phyloP scores from a whole-genome alignment of 1,139 yeast genomes.

The Kodamaea arcana region DNA sequence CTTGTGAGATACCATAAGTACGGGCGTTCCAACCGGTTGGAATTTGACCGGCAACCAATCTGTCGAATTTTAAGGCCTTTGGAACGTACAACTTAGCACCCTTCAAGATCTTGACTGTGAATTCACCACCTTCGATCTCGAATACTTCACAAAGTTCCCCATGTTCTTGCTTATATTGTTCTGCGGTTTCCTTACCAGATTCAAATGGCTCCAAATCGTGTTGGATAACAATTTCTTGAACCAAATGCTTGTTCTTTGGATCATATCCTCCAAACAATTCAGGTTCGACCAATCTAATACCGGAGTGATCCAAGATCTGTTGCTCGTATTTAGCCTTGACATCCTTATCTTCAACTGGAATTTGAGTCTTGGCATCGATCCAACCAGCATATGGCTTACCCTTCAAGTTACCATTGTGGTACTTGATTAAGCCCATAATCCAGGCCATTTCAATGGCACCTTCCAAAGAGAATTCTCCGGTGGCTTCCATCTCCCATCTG shows the following conservation, averaged over 20 bases:
- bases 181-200: constrained; percentile 91
- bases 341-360: constrained; percentile 92
- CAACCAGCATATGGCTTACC: constrained; percentile 89
- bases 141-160: constrained; percentile 92
- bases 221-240: constrained; percentile 94
- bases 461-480: constrained; percentile 93
- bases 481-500: constrained; percentile 98
- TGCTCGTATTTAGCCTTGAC: constrained; percentile 88
- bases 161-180: constrained; percentile 88
- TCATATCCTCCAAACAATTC: constrained; percentile 91
- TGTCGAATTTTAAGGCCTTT: constrained; percentile 91
- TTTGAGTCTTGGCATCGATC: constrained; percentile 91
- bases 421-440: constrained; percentile 97
- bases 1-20: constrained; percentile 92
- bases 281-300: constrained; percentile 95
- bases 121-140: constrained; percentile 87
- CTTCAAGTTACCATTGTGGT: constrained; percentile 89
- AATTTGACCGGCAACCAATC: constrained; percentile 97
- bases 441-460: constrained; percentile 99
- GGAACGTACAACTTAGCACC: constrained; percentile 92
- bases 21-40: constrained; percentile 98
- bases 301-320: constrained; percentile 84
- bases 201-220: constrained; percentile 96
- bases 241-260: constrained; percentile 86
- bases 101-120: constrained; percentile 81